Percentiles rank a stretch among this genome's conserved stretches.
Evolutionary conservation across 2,329 filamentous ascomycete genomes (phyloP).

Genomic region (Colletotrichum falcatum): DNA sequence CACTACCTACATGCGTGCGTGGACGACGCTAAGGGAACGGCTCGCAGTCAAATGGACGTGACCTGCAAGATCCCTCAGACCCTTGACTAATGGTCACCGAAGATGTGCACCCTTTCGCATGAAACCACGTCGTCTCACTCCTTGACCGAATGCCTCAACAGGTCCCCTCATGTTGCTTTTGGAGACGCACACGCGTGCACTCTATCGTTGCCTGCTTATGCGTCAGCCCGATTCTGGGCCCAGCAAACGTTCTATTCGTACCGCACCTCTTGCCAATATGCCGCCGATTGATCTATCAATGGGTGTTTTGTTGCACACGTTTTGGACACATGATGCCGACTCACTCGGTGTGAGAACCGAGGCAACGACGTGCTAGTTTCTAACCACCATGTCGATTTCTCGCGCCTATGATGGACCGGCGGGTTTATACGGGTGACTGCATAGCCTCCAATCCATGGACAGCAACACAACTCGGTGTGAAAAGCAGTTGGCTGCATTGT

Average conservation of each 20-base stretch:
- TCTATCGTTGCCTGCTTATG: neutral
- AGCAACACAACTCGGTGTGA: neutral
- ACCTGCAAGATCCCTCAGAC: slow-evolving; percentile 20
- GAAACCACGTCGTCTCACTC: slow-evolving; percentile 2
- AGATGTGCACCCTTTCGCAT: neutral
- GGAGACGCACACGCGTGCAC: neutral
- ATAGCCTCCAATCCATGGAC: neutral
- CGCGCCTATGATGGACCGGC: neutral
- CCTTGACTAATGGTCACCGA: slow-evolving; percentile 1
- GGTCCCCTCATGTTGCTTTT: slow-evolving; percentile 1
- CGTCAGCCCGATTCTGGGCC: neutral
- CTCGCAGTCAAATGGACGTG: slow-evolving; percentile 8
- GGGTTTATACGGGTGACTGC: neutral
- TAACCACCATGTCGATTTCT: neutral
- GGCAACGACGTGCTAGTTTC: no score
- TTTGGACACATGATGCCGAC: neutral
- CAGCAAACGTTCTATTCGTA: neutral
- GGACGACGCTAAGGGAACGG: slow-evolving; percentile 3
- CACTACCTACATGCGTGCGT: no score
- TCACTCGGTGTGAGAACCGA: no score
- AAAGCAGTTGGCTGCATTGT: neutral
- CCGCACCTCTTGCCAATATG: neutral
- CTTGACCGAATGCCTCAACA: slow-evolving; percentile 13
- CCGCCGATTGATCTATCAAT: neutral
- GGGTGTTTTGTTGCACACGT: neutral